phyloP scores from a whole-genome alignment of 768 basidiomycete species.

The Agrocybe pediades region DNA sequence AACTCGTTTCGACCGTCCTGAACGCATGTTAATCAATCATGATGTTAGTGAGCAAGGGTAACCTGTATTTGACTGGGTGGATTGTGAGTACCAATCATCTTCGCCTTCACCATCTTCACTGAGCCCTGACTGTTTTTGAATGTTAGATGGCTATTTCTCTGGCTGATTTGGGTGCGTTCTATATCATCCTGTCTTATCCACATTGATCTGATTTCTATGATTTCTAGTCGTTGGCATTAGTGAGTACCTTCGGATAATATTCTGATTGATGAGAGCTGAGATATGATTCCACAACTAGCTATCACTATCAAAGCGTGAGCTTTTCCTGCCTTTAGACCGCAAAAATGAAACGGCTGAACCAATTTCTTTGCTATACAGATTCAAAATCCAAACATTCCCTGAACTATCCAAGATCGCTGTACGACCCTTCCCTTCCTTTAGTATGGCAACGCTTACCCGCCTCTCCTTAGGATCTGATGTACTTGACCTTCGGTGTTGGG shows the following conservation, averaged over 20 bases:
- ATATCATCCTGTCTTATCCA: background rate
- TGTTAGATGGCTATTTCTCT: slow-evolving; percentile 38
- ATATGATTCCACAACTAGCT: slow-evolving; percentile 29
- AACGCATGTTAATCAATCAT: background rate
- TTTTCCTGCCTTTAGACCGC: background rate
- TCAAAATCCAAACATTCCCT: slow-evolving; percentile 34
- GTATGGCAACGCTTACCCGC: background rate
- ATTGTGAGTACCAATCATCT: slow-evolving; percentile 40
- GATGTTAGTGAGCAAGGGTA: slow-evolving; percentile 45
- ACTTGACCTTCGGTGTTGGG: slow-evolving; percentile 50
- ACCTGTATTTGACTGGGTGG: slow-evolving; percentile 39
- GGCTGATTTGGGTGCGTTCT: slow-evolving; percentile 45
- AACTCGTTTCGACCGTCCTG: background rate
- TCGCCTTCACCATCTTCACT: background rate
- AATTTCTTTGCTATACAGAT: slow-evolving; percentile 28
- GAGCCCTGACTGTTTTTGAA: background rate
- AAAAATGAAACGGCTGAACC: background rate
- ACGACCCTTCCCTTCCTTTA: slow-evolving; percentile 8
- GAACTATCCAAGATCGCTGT: slow-evolving; percentile 43
- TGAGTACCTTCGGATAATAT: slow-evolving; percentile 23
- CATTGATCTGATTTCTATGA: background rate
- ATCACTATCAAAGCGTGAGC: slow-evolving; percentile 56
- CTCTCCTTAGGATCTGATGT: slow-evolving; percentile 45
- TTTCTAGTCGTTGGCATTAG: slow-evolving; percentile 36
- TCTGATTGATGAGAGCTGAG: background rate